phyloP scores from a whole-genome alignment of 371 early-diverging fungal genomes.

The Nematocida parisii region DNA sequence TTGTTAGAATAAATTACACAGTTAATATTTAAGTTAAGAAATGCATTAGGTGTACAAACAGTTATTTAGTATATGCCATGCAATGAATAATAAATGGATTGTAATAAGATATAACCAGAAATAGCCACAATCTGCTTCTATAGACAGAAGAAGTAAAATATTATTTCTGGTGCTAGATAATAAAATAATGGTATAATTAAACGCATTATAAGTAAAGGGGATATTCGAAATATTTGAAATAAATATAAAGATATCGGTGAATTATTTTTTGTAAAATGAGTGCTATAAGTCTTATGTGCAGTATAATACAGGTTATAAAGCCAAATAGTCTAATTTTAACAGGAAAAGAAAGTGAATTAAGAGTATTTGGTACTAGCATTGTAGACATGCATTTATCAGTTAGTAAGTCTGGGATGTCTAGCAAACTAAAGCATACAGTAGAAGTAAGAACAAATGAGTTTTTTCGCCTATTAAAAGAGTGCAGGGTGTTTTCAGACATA shows the following conservation, averaged over 20 bases:
- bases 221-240: too few species aligned
- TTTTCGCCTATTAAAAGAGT: conserved; percentile 15
- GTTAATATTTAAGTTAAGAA: not conserved
- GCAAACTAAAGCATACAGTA: not conserved
- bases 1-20: not conserved
- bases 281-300: conserved; percentile 1
- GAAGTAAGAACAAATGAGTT: conserved; percentile 22
- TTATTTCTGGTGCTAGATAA: too few species aligned
- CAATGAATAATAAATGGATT: too few species aligned
- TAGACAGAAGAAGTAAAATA: too few species aligned
- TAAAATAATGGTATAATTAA: too few species aligned
- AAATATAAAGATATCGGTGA: not conserved
- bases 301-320: conserved; percentile 23
- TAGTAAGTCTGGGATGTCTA: conserved; percentile 10
- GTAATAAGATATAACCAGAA: too few species aligned
- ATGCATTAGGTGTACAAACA: too few species aligned
- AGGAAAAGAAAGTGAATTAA: conserved; percentile 9
- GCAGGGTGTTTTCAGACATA: conserved; percentile 43
- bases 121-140: too few species aligned
- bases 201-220: too few species aligned
- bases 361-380: conserved; percentile 9
- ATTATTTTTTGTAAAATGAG: conserved; percentile 13
- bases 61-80: too few species aligned
- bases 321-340: not conserved
- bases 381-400: conserved; percentile 37